These are phyloP conservation scores for Babesia microti DNA, from an alignment of 169 alveolate genomes.

Conservation along the genomic window DNA sequence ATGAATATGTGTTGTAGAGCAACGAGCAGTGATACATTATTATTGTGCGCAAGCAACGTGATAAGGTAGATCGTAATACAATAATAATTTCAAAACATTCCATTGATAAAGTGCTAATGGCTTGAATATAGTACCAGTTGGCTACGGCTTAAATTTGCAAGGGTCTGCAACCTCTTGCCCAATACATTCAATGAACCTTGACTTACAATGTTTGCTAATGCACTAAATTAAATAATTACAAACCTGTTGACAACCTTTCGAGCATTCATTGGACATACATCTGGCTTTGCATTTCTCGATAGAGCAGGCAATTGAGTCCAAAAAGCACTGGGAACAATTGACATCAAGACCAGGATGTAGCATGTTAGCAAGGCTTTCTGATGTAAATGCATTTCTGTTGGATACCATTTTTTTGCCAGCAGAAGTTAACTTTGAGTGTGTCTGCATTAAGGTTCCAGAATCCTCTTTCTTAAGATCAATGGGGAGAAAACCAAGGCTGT, in stretches of 20 bases:
- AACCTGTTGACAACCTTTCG: constrained; percentile 11
- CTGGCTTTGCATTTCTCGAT: constrained; percentile 14
- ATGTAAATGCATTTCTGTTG: background rate
- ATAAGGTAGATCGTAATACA: too few relatives aligned
- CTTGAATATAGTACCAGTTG: too few relatives aligned
- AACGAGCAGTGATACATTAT: too few relatives aligned
- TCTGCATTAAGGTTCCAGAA: background rate
- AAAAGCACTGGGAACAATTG: constrained; percentile 22
- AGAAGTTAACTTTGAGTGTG: constrained; percentile 4
- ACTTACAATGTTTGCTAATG: constrained; percentile 11
- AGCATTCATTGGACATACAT: constrained; percentile 12
- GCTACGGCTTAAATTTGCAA: too few relatives aligned
- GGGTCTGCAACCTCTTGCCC: too few relatives aligned
- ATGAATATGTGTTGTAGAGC: too few relatives aligned
- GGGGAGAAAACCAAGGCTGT: constrained; percentile 11
- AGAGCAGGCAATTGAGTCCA: constrained; percentile 8
- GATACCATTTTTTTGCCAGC: constrained; percentile 2
- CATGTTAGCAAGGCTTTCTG: background rate
- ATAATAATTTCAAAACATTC: too few relatives aligned
- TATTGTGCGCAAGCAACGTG: too few relatives aligned
- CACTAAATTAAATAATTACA: too few relatives aligned
- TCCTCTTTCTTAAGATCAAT: background rate
- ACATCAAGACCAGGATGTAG: background rate
- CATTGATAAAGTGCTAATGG: too few relatives aligned
- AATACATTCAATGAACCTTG: constrained; percentile 9